These are phyloP conservation scores for Pichia eremophila DNA, from an alignment of 805 yeast species.

Conservation along the genomic window DNA sequence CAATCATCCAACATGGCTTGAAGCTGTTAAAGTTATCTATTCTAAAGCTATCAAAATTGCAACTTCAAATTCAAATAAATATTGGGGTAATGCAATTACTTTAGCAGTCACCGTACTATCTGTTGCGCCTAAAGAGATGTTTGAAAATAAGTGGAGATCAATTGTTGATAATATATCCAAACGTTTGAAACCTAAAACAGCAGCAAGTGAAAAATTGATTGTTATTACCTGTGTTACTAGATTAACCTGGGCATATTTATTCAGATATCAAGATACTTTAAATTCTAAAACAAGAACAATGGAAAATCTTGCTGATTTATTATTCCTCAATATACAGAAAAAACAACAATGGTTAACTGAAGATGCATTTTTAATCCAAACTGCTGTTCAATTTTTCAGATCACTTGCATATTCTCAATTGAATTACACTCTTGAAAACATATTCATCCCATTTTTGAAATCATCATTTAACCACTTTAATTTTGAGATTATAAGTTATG, in stretches of 20 bases:
- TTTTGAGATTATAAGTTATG: constrained; percentile 59
- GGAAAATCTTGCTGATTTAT: constrained; percentile 51
- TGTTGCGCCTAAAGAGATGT: constrained; percentile 71
- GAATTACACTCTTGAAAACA: constrained; percentile 71
- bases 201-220: constrained; percentile 40
- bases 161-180: constrained; percentile 54
- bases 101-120: constrained; percentile 66
- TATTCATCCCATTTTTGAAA: constrained; percentile 60
- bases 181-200: constrained; percentile 53
- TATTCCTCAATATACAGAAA: constrained; percentile 38
- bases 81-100: constrained; percentile 62
- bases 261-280: constrained; percentile 78
- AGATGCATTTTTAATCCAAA: constrained; percentile 51
- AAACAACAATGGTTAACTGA: constrained; percentile 72
- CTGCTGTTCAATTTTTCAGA: constrained; percentile 66
- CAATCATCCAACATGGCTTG: constrained; percentile 92
- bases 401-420: constrained; percentile 71
- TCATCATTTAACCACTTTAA: constrained; percentile 47
- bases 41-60: constrained; percentile 34
- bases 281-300: constrained; percentile 78
- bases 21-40: constrained; percentile 60
- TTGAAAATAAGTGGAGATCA: constrained; percentile 60
- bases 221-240: constrained; percentile 61
- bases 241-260: constrained; percentile 82
- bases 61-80: constrained; percentile 34